Percentiles rank a stretch among this genome's conserved stretches.
Evolutionary conservation across 2,329 filamentous ascomycete species (phyloP).

Genomic region (Penicillium sp.): DNA sequence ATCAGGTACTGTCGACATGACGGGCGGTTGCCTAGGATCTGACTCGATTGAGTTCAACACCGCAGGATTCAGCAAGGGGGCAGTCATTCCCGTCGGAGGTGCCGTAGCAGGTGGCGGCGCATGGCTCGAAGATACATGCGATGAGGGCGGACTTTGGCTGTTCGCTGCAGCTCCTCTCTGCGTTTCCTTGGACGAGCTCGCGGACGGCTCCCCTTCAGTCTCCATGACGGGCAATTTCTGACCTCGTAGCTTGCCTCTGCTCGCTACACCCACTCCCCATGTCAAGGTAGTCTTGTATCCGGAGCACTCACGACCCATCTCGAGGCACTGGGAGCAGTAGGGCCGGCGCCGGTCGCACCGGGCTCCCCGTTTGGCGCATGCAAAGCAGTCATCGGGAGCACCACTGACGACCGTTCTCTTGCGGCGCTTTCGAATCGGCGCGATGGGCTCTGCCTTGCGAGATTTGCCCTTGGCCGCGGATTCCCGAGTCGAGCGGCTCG

Average conservation of each 20-base stretch:
- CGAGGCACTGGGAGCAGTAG: constrained; percentile 93
- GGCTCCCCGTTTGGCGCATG: constrained; percentile 78
- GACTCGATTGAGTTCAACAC: constrained; percentile 7
- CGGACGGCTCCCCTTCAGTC: constrained; percentile 27
- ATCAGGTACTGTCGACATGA: constrained; percentile 15
- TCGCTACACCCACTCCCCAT: constrained; percentile 94
- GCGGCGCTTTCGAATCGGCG: constrained; percentile 66
- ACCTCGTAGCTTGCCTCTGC: constrained; percentile 89
- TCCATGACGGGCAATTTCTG: constrained; percentile 68
- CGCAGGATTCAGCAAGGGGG: constrained; percentile 5
- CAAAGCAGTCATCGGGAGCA: constrained; percentile 92
- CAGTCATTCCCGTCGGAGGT: constrained; percentile 6
- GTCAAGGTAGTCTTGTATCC: constrained; percentile 97
- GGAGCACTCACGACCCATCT: constrained; percentile 87
- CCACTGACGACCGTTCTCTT: constrained; percentile 86
- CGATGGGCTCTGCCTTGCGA: constrained; percentile 28
- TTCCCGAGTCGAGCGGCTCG: constrained; percentile 20
- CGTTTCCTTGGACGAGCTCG: constrained; percentile 13
- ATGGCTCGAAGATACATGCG: constrained; percentile 6
- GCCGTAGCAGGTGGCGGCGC: constrained; percentile 1
- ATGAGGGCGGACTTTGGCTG: constrained; percentile 12
- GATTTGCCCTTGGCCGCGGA: constrained; percentile 26
- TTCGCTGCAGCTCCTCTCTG: constrained; percentile 7
- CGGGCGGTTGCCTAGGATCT: constrained; percentile 7
- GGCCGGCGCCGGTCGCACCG: constrained; percentile 90